These are phyloP conservation scores for Lentinula edodes DNA, from an alignment of 768 basidiomycete genomes.

Conservation along the genomic window DNA sequence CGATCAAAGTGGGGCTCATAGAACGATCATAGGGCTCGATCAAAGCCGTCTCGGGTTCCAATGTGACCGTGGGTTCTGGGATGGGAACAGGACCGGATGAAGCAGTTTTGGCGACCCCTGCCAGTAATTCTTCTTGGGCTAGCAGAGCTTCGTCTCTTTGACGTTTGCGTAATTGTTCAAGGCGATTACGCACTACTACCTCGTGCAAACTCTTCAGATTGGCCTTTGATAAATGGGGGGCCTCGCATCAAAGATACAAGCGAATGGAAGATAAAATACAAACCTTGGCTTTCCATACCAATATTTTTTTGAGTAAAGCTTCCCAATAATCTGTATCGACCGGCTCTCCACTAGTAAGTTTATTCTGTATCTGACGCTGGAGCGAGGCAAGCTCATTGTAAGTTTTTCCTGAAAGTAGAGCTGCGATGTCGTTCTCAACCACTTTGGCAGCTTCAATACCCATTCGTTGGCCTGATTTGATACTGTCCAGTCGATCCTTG, in stretches of 20 bases:
- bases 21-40: slow-evolving; percentile 75
- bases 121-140: slow-evolving; percentile 86
- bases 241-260: slow-evolving; percentile 7
- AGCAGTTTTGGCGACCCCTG: slow-evolving; percentile 65
- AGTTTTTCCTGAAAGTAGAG: slow-evolving; percentile 78
- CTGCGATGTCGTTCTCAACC: slow-evolving; percentile 81
- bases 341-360: slow-evolving; percentile 88
- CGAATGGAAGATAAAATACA: not conserved
- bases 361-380: slow-evolving; percentile 83
- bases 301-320: slow-evolving; percentile 78
- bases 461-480: slow-evolving; percentile 56
- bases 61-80: not conserved
- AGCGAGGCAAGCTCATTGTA: slow-evolving; percentile 79
- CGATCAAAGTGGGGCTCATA: slow-evolving; percentile 81
- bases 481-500: slow-evolving; percentile 79
- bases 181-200: slow-evolving; percentile 91
- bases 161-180: slow-evolving; percentile 92
- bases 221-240: slow-evolving; percentile 42
- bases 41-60: slow-evolving; percentile 38
- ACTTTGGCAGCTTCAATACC: slow-evolving; percentile 68
- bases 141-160: slow-evolving; percentile 95
- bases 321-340: slow-evolving; percentile 99
- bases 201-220: slow-evolving; percentile 91
- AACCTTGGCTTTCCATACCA: slow-evolving; percentile 98
- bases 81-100: slow-evolving; percentile 17